A percentile compares a stretch with the other conserved stretches of the same genome.
Evolutionary conservation across 2,329 filamentous ascomycete genomes (phyloP).

Genomic region (Blastomyces parvus): DNA sequence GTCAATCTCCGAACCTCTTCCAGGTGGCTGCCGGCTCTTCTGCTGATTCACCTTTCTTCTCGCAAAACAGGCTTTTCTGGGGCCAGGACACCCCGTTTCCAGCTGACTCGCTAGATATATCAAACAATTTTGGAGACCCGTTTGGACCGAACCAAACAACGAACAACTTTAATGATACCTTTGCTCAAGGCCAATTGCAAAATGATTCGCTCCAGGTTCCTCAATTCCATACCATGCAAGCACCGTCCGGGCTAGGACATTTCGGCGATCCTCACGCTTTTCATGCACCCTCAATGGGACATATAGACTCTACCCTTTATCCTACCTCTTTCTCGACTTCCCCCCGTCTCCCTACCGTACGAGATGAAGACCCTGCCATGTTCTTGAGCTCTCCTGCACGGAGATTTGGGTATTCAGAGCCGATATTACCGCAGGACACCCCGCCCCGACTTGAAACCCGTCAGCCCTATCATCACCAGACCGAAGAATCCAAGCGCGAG

Average conservation of each 20-base stretch:
- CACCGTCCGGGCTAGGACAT: conserved; percentile 27
- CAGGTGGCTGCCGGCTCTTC: conserved; percentile 44
- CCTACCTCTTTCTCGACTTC: conserved; percentile 39
- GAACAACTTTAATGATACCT: conserved; percentile 15
- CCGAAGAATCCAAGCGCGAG: conserved; percentile 39
- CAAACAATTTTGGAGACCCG: conserved; percentile 17
- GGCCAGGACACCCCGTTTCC: conserved; percentile 32
- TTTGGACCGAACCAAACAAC: conserved; percentile 18
- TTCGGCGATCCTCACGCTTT: conserved; percentile 22
- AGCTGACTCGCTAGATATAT: conserved; percentile 14
- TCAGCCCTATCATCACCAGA: conserved; percentile 42
- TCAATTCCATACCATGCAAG: conserved; percentile 30
- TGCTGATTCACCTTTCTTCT: conserved; percentile 47
- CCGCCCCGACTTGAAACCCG: conserved; percentile 22
- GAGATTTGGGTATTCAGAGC: conserved; percentile 35
- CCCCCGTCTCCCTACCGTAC: conserved; percentile 29
- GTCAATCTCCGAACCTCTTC: conserved; percentile 51
- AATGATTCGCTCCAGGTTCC: conserved; percentile 18
- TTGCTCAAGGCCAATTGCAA: conserved; percentile 5
- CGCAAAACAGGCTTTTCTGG: conserved; percentile 46
- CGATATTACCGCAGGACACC: conserved; percentile 21
- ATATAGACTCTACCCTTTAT: conserved; percentile 31
- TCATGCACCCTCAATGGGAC: conserved; percentile 22
- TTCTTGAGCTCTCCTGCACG: conserved; percentile 42
- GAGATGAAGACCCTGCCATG: conserved; percentile 37